phyloP scores from a whole-genome alignment of 306 rosid species.

The Dalbergia cultrata region DNA sequence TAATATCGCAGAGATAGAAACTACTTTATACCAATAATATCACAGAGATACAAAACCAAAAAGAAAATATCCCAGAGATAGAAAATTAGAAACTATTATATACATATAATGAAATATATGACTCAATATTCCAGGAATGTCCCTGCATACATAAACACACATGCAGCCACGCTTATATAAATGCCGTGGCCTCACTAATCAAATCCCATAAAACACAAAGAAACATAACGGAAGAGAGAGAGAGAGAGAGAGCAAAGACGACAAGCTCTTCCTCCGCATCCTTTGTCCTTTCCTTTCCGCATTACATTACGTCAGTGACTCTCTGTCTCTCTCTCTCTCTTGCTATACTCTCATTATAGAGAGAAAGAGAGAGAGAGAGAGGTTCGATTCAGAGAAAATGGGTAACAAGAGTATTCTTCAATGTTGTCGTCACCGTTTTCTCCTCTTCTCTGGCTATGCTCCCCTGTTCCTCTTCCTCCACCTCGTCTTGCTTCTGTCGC shows the following conservation, averaged over 20 bases:
- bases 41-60: too few relatives aligned
- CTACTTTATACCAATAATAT: too few relatives aligned
- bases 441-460: neutral
- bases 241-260: neutral
- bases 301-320: neutral
- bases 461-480: neutral
- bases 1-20: neutral
- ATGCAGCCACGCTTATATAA: constrained; percentile 45
- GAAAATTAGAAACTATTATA: too few relatives aligned
- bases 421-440: neutral
- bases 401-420: neutral
- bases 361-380: neutral
- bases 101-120: too few relatives aligned
- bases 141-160: constrained; percentile 31
- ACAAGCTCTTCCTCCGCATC: neutral
- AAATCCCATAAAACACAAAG: neutral
- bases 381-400: neutral
- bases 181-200: neutral
- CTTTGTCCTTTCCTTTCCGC: neutral
- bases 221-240: neutral
- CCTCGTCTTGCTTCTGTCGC: neutral
- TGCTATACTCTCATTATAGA: neutral
- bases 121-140: neutral
- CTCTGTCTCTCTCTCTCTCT: neutral
- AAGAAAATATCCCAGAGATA: too few relatives aligned